Percentiles rank a stretch among this genome's conserved stretches.
Conservation (phyloP, 495 filamentous ascomycete genomes). For the Penicillium simplicissimum region DNA sequence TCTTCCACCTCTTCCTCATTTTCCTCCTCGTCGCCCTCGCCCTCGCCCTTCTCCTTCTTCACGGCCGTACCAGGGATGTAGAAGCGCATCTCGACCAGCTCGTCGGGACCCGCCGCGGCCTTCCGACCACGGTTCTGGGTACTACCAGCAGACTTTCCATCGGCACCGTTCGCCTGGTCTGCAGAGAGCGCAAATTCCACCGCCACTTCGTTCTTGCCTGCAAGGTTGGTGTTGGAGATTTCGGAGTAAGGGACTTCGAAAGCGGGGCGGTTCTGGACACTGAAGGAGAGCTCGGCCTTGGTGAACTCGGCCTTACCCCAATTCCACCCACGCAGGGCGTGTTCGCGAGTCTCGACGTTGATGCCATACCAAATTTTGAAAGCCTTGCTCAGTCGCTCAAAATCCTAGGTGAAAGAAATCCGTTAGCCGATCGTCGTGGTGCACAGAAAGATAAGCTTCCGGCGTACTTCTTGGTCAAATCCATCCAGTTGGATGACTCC, state of each 20-base stretch:
- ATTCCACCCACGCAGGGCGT: slow-evolving; percentile 96
- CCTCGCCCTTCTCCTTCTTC: slow-evolving; percentile 75
- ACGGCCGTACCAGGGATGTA: slow-evolving; percentile 93
- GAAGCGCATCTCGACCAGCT: slow-evolving; percentile 97
- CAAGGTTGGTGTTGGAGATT: slow-evolving; percentile 96
- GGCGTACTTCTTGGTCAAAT: slow-evolving; percentile 80
- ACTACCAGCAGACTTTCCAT: slow-evolving; percentile 69
- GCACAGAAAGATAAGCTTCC: not conserved
- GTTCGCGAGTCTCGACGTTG: slow-evolving; percentile 87
- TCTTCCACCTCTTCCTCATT: slow-evolving; percentile 77
- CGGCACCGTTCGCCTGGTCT: slow-evolving; percentile 66
- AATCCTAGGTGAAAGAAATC: slow-evolving; percentile 58
- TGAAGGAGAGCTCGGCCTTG: slow-evolving; percentile 93
- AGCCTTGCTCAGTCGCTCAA: slow-evolving; percentile 81
- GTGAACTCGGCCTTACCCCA: slow-evolving; percentile 99
- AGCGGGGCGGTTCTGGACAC: slow-evolving; percentile 92
- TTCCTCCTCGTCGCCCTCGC: slow-evolving; percentile 66
- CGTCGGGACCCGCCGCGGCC: slow-evolving; percentile 81
- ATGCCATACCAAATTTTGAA: slow-evolving; percentile 97
- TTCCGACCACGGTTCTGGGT: slow-evolving; percentile 83
- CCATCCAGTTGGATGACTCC: slow-evolving; percentile 93
- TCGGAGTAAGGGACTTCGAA: slow-evolving; percentile 98
- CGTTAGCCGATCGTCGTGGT: not conserved
- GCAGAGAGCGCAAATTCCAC: slow-evolving; percentile 82
- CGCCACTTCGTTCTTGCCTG: slow-evolving; percentile 96